These are phyloP conservation scores for Globisporangium rhizosaccharum DNA, from an alignment of 352 stramenopile genomes.

Conservation along the genomic window DNA sequence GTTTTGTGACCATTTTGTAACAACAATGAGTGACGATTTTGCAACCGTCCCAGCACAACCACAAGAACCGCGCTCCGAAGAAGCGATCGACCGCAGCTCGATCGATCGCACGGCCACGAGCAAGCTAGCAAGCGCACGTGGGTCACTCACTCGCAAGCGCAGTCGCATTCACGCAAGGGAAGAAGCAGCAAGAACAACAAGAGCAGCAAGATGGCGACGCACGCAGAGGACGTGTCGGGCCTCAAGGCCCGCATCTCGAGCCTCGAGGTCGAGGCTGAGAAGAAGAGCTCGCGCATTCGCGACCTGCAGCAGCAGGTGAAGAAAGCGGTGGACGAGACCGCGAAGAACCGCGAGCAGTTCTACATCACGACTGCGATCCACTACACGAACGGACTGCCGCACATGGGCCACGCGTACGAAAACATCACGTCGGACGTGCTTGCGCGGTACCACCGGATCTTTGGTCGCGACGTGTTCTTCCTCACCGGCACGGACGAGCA, in stretches of 20 bases:
- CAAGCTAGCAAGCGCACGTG: background rate
- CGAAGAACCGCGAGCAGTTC: constrained; percentile 72
- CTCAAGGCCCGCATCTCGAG: constrained; percentile 35
- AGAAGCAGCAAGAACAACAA: background rate
- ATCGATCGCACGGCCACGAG: no score
- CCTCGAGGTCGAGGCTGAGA: constrained; percentile 31
- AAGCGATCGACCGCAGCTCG: no score
- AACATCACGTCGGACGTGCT: constrained; percentile 97
- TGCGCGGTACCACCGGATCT: constrained; percentile 90
- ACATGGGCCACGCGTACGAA: constrained; percentile 99
- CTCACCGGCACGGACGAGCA: constrained; percentile 96
- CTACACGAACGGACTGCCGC: constrained; percentile 96
- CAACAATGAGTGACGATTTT: no score
- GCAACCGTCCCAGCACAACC: no score
- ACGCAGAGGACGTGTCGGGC: constrained; percentile 13
- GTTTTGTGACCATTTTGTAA: no score
- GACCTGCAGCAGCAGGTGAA: constrained; percentile 38
- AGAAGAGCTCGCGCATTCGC: constrained; percentile 24
- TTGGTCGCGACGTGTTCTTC: constrained; percentile 82
- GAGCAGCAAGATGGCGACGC: constrained; percentile 15
- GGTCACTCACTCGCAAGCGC: background rate
- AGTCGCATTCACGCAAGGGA: background rate
- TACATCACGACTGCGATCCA: constrained; percentile 99
- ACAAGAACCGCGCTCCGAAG: no score
- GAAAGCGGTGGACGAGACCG: constrained; percentile 32